A percentile compares a stretch with the other conserved stretches of the same genome.
Evolutionary conservation across 2,329 filamentous ascomycete species (phyloP).

Genomic region (Mycosphaerella arachidis): DNA sequence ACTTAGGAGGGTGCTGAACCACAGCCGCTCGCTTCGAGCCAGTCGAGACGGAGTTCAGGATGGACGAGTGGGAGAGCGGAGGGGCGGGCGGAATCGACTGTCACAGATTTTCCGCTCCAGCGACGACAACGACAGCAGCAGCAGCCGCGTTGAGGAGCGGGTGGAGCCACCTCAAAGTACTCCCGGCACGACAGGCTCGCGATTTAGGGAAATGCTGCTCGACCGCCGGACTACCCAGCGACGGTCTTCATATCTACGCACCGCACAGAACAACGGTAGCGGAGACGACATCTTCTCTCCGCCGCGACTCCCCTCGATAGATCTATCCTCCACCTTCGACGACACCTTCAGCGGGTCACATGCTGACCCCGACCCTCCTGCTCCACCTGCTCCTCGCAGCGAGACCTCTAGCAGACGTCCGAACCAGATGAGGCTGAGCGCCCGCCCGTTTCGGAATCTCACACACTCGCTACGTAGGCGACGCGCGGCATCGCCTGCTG

Average conservation of each 20-base stretch:
- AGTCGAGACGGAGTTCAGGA: background rate
- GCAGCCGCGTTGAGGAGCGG: constrained; percentile 6
- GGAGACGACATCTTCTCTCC: constrained; percentile 23
- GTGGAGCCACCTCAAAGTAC: constrained; percentile 1
- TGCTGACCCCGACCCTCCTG: constrained; percentile 16
- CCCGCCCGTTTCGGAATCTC: constrained; percentile 38
- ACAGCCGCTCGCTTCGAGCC: background rate
- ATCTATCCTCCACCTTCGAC: constrained; percentile 33
- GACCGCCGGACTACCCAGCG: constrained; percentile 12
- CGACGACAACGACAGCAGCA: background rate
- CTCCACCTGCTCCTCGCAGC: constrained; percentile 19
- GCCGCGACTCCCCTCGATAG: constrained; percentile 32
- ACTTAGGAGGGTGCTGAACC: background rate
- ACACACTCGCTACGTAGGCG: constrained; percentile 48
- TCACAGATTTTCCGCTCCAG: constrained; percentile 6
- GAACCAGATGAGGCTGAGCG: constrained; percentile 24
- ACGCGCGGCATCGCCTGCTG: constrained; percentile 41
- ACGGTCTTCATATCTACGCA: constrained; percentile 25
- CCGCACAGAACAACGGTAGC: constrained; percentile 17
- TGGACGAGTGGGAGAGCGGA: background rate
- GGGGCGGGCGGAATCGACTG: constrained; percentile 2
- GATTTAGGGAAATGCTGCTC: constrained; percentile 20
- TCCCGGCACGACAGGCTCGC: constrained; percentile 18
- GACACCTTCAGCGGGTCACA: constrained; percentile 27
- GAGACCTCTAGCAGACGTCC: constrained; percentile 28